Percentiles rank a stretch among this genome's conserved stretches.
Conservation (phyloP, 1,284 basidiomycete species). For the Leucoagaricus sp. region DNA sequence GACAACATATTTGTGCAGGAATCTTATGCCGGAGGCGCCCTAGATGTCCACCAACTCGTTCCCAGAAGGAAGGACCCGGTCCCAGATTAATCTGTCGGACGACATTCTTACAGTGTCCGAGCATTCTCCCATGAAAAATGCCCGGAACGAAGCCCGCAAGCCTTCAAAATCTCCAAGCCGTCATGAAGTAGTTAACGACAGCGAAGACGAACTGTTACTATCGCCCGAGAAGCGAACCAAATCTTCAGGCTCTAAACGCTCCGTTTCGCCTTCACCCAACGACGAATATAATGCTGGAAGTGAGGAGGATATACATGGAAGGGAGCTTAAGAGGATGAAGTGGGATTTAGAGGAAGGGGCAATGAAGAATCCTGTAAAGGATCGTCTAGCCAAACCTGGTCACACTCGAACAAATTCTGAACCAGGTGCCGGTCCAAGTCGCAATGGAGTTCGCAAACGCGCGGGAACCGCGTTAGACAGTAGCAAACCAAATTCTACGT, state of each 20-base stretch:
- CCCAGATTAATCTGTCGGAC: conserved; percentile 48
- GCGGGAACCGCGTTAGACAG: conserved; percentile 21
- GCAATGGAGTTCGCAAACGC: conserved; percentile 24
- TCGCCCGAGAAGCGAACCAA: conserved; percentile 34
- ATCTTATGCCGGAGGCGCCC: conserved; percentile 18
- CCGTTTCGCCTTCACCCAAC: conserved; percentile 38
- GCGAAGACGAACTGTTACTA: conserved; percentile 41
- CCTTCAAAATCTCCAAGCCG: conserved; percentile 16
- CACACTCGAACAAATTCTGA: conserved; percentile 40
- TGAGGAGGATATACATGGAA: conserved; percentile 25
- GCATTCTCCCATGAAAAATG: conserved; percentile 53
- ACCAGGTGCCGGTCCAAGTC: conserved; percentile 22
- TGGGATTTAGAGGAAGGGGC: conserved; percentile 22
- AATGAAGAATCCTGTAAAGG: conserved; percentile 18
- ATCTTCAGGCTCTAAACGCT: conserved; percentile 34
- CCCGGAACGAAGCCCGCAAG: conserved; percentile 36
- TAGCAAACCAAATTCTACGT: conserved; percentile 26
- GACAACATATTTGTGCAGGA: background rate
- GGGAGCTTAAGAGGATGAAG: conserved; percentile 40
- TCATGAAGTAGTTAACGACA: conserved; percentile 25
- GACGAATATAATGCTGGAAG: conserved; percentile 31
- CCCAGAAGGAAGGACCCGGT: conserved; percentile 48
- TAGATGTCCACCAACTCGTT: conserved; percentile 31
- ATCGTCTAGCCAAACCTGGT: conserved; percentile 4
- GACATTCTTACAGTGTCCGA: conserved; percentile 42